phyloP scores from a whole-genome alignment of 1,139 yeast species.

The Blastobotrys arbuscula region DNA sequence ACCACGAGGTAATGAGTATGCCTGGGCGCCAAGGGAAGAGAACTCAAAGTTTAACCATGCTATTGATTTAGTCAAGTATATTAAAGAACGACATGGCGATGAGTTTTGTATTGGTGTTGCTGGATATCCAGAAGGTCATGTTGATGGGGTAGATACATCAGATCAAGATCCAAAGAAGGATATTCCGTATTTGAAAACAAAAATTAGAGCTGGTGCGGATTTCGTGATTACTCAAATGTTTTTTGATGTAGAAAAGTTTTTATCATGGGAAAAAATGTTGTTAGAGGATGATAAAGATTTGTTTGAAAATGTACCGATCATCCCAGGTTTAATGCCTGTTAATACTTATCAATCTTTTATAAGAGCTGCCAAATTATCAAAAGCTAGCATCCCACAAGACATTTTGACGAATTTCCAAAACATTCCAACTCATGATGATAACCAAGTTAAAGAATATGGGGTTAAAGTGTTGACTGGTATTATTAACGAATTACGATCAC shows the following conservation, averaged over 20 bases:
- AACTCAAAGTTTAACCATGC: conserved; percentile 61
- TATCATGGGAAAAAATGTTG: conserved; percentile 45
- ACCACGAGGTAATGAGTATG: conserved; percentile 72
- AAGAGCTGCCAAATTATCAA: conserved; percentile 84
- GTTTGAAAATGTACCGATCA: conserved; percentile 48
- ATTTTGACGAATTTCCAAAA: conserved; percentile 49
- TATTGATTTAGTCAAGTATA: conserved; percentile 76
- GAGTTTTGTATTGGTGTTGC: conserved; percentile 88
- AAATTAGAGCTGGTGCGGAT: conserved; percentile 91
- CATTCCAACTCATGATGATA: conserved; percentile 70
- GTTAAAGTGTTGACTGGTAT: conserved; percentile 65
- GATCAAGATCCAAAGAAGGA: conserved; percentile 61
- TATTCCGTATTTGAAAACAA: conserved; percentile 70
- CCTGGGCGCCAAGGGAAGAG: conserved; percentile 38
- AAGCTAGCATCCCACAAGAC: conserved; percentile 71
- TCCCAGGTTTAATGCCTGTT: conserved; percentile 97
- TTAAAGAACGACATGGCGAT: conserved; percentile 61
- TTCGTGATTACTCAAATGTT: conserved; percentile 87
- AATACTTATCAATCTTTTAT: conserved; percentile 80
- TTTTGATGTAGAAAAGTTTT: conserved; percentile 56
- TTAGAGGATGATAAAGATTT: conserved; percentile 42
- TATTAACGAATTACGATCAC: conserved; percentile 38
- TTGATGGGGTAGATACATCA: conserved; percentile 56
- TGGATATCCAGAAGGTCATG: conserved; percentile 96
- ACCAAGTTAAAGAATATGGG: conserved; percentile 77